phyloP scores from a whole-genome alignment of 257 asterid species.

The Nicotiana tomentosiformis region DNA sequence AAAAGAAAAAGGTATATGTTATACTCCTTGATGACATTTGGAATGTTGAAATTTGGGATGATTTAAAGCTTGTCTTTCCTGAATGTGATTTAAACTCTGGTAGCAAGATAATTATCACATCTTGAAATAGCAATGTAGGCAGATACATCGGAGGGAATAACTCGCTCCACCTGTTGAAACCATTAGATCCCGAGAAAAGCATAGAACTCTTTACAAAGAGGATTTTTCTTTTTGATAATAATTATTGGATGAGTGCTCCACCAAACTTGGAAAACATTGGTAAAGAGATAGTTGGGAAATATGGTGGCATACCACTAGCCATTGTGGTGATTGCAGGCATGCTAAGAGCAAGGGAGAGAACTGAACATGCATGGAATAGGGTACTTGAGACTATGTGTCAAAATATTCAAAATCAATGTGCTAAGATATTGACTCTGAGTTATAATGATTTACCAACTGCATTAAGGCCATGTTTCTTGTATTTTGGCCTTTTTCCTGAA shows the following conservation, averaged over 20 bases:
- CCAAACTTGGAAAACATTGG: background rate
- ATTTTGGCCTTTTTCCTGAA: background rate
- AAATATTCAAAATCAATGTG: background rate
- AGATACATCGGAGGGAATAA: background rate
- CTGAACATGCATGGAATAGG: background rate
- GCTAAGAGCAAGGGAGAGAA: background rate
- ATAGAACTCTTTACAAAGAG: background rate
- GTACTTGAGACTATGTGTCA: background rate
- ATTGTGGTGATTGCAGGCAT: background rate
- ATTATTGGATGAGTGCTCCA: background rate
- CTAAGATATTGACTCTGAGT: background rate
- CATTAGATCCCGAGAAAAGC: background rate
- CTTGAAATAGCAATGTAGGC: background rate
- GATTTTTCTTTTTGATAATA: background rate
- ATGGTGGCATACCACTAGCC: background rate
- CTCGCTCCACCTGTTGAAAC: background rate
- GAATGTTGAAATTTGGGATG: constrained; percentile 4
- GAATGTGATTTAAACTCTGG: background rate
- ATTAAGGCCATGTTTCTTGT: background rate
- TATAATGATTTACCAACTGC: background rate
- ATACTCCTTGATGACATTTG: constrained; percentile 19
- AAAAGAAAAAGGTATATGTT: constrained; percentile 2
- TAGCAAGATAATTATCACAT: background rate
- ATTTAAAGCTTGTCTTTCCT: background rate
- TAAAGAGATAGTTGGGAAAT: background rate